Evolutionary conservation across 768 basidiomycete species (phyloP).

Genomic region (Suillus ampliporus): DNA sequence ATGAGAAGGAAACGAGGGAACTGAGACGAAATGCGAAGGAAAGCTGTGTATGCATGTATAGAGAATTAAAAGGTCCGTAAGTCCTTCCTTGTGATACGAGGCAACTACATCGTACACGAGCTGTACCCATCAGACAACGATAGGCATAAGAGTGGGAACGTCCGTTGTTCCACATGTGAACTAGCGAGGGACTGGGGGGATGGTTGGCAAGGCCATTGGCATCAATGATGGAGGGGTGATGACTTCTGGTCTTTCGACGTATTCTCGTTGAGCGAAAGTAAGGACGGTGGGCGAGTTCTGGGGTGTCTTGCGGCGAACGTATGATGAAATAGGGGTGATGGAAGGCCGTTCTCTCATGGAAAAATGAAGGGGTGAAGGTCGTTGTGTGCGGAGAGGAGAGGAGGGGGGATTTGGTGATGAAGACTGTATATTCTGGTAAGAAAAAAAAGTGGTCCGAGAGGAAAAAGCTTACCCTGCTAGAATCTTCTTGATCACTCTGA

Average conservation of each 20-base stretch:
- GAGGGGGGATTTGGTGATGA: slow-evolving; percentile 44
- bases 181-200: slow-evolving; percentile 47
- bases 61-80: slow-evolving; percentile 13
- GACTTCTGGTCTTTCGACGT: slow-evolving; percentile 36
- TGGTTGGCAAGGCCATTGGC: slow-evolving; percentile 68
- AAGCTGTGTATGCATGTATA: slow-evolving; percentile 5
- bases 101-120: slow-evolving; percentile 12
- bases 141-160: neutral
- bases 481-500: slow-evolving; percentile 30
- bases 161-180: neutral
- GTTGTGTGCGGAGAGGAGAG: slow-evolving; percentile 46
- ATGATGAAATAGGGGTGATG: slow-evolving; percentile 79
- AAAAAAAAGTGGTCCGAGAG: slow-evolving; percentile 29
- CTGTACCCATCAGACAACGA: neutral
- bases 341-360: slow-evolving; percentile 61
- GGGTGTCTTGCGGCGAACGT: slow-evolving; percentile 80
- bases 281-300: slow-evolving; percentile 73
- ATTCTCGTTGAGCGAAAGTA: slow-evolving; percentile 52
- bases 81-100: slow-evolving; percentile 13
- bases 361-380: slow-evolving; percentile 51
- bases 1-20: slow-evolving; percentile 18
- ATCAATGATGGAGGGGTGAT: slow-evolving; percentile 25
- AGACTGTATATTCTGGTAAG: slow-evolving; percentile 34
- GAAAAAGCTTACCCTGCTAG: slow-evolving; percentile 37
- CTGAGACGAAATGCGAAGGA: slow-evolving; percentile 7